phyloP scores from a whole-genome alignment of 2,329 filamentous ascomycete species.

The Phoma sp. region DNA sequence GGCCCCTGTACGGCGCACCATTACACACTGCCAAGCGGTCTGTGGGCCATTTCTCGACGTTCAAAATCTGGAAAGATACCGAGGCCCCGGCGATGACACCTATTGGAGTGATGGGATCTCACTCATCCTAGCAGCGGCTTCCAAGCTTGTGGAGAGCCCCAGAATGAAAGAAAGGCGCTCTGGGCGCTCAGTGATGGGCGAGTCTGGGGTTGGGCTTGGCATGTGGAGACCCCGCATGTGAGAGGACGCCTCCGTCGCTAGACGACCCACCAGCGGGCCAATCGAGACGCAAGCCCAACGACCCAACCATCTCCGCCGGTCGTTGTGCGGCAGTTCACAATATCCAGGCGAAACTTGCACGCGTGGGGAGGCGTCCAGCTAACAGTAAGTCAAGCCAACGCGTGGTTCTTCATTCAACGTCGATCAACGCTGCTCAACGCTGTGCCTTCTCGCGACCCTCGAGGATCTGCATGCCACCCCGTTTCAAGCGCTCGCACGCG shows the following conservation, averaged over 20 bases:
- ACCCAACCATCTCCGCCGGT: conserved; percentile 9
- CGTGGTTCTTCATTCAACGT: conserved; percentile 18
- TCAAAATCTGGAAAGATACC: conserved; percentile 30
- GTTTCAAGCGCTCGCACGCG: conserved; percentile 17
- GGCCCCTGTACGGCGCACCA: conserved; percentile 22
- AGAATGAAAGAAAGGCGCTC: conserved; percentile 18
- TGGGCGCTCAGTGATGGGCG: conserved; percentile 12
- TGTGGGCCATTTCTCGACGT: conserved; percentile 4
- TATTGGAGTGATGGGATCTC: conserved; percentile 15
- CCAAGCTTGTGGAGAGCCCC: conserved; percentile 14
- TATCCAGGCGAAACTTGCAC: conserved; percentile 12
- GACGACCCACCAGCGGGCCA: conserved; percentile 25
- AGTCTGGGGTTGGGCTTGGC: conserved; percentile 35
- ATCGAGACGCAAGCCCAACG: conserved; percentile 11
- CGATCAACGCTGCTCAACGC: conserved; percentile 1
- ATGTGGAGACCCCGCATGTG: conserved; percentile 38
- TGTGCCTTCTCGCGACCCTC: background rate
- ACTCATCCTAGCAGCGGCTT: conserved; percentile 10
- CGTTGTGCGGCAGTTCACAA: conserved; percentile 14
- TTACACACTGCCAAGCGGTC: conserved; percentile 23
- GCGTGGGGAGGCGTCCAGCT: conserved; percentile 10
- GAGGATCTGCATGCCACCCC: conserved; percentile 14
- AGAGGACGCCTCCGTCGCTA: conserved; percentile 15
- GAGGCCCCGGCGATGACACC: conserved; percentile 26
- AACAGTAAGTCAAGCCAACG: conserved; percentile 9